Conservation (phyloP, 345 rosid genomes). For the Gynandropsis gynandra region DNA sequence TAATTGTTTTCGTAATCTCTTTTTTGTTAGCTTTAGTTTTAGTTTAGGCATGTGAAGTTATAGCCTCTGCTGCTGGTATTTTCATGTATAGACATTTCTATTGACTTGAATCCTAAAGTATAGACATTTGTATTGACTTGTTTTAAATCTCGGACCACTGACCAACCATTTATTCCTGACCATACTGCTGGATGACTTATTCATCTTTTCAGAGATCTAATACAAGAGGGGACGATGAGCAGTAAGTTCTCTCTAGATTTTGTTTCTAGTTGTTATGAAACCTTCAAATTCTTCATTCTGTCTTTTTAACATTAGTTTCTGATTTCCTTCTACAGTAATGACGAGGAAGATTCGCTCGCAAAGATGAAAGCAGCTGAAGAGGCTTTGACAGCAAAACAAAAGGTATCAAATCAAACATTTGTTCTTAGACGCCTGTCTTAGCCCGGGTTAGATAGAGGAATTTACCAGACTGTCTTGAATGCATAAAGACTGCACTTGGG, state of each 20-base stretch:
- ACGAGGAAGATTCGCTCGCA: conserved; percentile 59
- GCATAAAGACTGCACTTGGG: no score
- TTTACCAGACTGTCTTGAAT: no score
- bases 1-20: neutral
- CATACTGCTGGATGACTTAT: conserved; percentile 10
- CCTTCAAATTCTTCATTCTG: conserved; percentile 11
- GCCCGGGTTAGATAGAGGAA: no score
- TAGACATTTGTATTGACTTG: neutral
- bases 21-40: conserved; percentile 4
- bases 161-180: conserved; percentile 10
- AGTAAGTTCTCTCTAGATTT: conserved; percentile 33
- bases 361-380: conserved; percentile 88
- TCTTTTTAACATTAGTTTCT: conserved; percentile 18
- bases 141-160: conserved; percentile 4
- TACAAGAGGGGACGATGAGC: conserved; percentile 38
- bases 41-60: conserved; percentile 8
- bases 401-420: conserved; percentile 35
- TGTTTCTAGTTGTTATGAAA: conserved; percentile 12
- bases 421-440: neutral
- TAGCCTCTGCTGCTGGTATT: conserved; percentile 4
- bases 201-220: conserved; percentile 40
- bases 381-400: conserved; percentile 71
- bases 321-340: conserved; percentile 43
- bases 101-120: conserved; percentile 5
- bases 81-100: neutral